A percentile compares a stretch with the other conserved stretches of the same genome.
Conservation (phyloP, 148 eudicot genomes). For the Dysphania ambrosioides region DNA sequence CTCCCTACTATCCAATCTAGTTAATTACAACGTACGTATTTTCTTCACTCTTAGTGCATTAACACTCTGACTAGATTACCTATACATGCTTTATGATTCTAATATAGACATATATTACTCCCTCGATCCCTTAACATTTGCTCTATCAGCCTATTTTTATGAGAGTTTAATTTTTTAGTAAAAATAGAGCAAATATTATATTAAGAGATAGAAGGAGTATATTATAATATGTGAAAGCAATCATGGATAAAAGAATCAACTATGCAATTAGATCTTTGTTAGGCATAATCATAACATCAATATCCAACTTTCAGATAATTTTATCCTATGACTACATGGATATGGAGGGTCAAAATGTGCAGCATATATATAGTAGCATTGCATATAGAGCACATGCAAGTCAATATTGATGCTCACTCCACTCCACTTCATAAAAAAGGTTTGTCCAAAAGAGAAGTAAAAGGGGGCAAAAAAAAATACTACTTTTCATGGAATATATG, state of each 20-base stretch:
- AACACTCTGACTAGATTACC: too few species aligned
- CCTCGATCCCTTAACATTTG: too few species aligned
- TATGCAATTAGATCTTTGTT: not conserved
- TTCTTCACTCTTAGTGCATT: too few species aligned
- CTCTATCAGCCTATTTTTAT: too few species aligned
- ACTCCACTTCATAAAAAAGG: not conserved
- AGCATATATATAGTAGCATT: not conserved
- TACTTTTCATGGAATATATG: conserved; percentile 9
- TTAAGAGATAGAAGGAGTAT: too few species aligned
- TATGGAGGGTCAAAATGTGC: not conserved
- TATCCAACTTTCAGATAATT: not conserved
- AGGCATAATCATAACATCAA: conserved; percentile 20
- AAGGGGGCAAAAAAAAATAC: not conserved
- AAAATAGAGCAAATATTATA: too few species aligned
- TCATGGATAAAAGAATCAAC: not conserved
- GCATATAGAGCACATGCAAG: conserved; percentile 23
- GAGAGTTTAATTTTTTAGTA: too few species aligned
- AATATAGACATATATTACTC: too few species aligned
- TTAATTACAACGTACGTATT: too few species aligned
- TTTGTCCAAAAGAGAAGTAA: not conserved
- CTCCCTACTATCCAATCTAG: too few species aligned
- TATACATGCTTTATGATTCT: too few species aligned
- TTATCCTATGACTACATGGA: not conserved
- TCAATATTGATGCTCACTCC: conserved; percentile 13
- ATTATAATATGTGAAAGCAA: conserved; percentile 14